Evolutionary conservation across 352 stramenopile genomes (phyloP).

Genomic region (Achlya hypogyna): DNA sequence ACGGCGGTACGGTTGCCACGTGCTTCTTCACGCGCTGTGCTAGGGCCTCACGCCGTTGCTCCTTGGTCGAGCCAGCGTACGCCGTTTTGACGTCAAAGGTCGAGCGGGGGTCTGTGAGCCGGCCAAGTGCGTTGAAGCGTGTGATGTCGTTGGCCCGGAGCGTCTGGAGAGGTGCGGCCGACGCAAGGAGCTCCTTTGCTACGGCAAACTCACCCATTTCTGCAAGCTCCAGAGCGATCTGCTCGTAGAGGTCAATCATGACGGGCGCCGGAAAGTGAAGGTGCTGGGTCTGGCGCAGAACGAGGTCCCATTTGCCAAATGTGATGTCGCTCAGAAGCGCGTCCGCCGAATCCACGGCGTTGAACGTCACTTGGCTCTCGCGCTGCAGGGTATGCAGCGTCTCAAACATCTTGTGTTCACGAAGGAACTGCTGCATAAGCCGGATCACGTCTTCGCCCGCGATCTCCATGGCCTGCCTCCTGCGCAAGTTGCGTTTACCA

Average conservation of each 20-base stretch:
- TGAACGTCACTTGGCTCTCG: constrained; percentile 80
- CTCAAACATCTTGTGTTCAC: constrained; percentile 82
- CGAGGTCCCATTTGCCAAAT: constrained; percentile 79
- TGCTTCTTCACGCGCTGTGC: constrained; percentile 54
- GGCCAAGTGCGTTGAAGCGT: constrained; percentile 60
- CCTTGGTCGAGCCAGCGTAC: constrained; percentile 60
- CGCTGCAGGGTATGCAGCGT: constrained; percentile 80
- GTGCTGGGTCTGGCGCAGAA: constrained; percentile 80
- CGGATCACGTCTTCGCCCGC: constrained; percentile 69
- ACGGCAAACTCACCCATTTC: constrained; percentile 43
- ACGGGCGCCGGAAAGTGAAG: constrained; percentile 50
- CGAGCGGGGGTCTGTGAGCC: constrained; percentile 42
- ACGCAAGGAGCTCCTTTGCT: constrained; percentile 31
- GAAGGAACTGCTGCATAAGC: constrained; percentile 88
- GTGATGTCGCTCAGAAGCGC: constrained; percentile 67
- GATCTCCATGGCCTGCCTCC: constrained; percentile 26
- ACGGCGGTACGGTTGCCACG: constrained; percentile 66
- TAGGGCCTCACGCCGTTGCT: constrained; percentile 72
- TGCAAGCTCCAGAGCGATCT: constrained; percentile 81
- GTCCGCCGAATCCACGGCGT: constrained; percentile 81
- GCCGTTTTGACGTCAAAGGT: constrained; percentile 59
- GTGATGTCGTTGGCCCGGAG: constrained; percentile 72
- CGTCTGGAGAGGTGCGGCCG: constrained; percentile 25
- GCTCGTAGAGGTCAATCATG: constrained; percentile 86
- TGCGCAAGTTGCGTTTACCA: not conserved